Conservation (phyloP, 2,329 filamentous ascomycete genomes). For the Passalora sequoiae region DNA sequence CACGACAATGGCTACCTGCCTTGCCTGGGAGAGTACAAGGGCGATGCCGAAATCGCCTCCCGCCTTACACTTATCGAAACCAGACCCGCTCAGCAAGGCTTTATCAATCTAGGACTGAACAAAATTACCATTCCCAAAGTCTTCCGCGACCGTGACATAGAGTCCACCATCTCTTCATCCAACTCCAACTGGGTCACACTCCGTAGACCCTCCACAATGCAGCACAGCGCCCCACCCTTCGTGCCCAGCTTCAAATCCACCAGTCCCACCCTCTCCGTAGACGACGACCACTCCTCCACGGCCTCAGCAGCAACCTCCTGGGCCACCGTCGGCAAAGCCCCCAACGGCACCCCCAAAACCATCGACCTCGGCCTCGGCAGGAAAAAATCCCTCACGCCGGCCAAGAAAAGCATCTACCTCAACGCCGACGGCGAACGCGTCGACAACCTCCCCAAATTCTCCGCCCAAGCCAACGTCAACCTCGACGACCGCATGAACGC, state of each 20-base stretch:
- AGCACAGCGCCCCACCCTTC: constrained; percentile 7
- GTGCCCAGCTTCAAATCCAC: constrained; percentile 12
- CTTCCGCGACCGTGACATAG: constrained; percentile 32
- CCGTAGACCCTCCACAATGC: constrained; percentile 3
- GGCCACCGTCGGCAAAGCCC: constrained; percentile 44
- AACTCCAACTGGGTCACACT: too few species aligned
- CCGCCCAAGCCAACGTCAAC: constrained; percentile 26
- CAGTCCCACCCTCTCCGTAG: constrained; percentile 22
- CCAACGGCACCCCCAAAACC: constrained; percentile 30
- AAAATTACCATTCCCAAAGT: constrained; percentile 37
- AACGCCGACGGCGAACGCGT: constrained; percentile 42
- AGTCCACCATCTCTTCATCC: background rate
- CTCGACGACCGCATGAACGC: constrained; percentile 28
- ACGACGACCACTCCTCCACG: constrained; percentile 4
- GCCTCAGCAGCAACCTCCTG: constrained; percentile 27
- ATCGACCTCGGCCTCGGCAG: constrained; percentile 38
- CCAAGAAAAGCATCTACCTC: constrained; percentile 38
- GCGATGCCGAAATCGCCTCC: constrained; percentile 34
- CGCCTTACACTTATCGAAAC: constrained; percentile 45
- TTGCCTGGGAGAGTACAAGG: constrained; percentile 43
- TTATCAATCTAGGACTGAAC: constrained; percentile 39
- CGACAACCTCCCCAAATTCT: constrained; percentile 35
- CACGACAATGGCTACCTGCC: constrained; percentile 45
- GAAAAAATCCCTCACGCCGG: constrained; percentile 24
- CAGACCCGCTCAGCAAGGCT: constrained; percentile 39